phyloP scores from a whole-genome alignment of 2,329 filamentous ascomycete genomes.

The Fonsecaea erecta region DNA sequence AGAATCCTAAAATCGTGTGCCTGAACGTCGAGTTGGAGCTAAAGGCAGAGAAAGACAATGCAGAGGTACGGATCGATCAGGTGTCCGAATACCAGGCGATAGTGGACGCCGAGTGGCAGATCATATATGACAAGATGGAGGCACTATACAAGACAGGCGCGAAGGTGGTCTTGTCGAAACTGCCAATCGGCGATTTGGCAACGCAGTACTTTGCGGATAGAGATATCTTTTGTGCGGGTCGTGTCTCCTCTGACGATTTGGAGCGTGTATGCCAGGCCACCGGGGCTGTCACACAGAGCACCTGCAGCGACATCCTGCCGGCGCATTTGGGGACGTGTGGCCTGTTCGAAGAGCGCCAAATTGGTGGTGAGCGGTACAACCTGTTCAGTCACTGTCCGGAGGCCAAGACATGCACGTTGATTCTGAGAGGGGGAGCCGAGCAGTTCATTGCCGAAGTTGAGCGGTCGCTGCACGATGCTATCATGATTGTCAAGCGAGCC shows the following conservation, averaged over 20 bases:
- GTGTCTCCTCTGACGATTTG: conserved; percentile 88
- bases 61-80: conserved; percentile 95
- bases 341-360: conserved; percentile 91
- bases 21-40: conserved; percentile 97
- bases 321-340: conserved; percentile 92
- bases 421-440: conserved; percentile 93
- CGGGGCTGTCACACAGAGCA: conserved; percentile 89
- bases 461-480: conserved; percentile 95
- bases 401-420: conserved; percentile 94
- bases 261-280: conserved; percentile 95
- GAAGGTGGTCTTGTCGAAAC: conserved; percentile 95
- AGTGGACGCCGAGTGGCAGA: conserved; percentile 99
- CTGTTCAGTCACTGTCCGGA: conserved; percentile 95
- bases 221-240: conserved; percentile 96
- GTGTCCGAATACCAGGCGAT: conserved; percentile 99
- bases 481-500: conserved; percentile 99
- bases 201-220: conserved; percentile 96
- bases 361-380: conserved; percentile 97
- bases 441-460: conserved; percentile 99
- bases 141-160: conserved; percentile 90
- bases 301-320: conserved; percentile 89
- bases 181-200: conserved; percentile 95
- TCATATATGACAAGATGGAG: conserved; percentile 99
- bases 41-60: conserved; percentile 99
- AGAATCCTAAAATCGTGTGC: conserved; percentile 93